phyloP scores from a whole-genome alignment of 192 early-diverging fungal genomes.

The Borealophlyctis nickersoniae region DNA sequence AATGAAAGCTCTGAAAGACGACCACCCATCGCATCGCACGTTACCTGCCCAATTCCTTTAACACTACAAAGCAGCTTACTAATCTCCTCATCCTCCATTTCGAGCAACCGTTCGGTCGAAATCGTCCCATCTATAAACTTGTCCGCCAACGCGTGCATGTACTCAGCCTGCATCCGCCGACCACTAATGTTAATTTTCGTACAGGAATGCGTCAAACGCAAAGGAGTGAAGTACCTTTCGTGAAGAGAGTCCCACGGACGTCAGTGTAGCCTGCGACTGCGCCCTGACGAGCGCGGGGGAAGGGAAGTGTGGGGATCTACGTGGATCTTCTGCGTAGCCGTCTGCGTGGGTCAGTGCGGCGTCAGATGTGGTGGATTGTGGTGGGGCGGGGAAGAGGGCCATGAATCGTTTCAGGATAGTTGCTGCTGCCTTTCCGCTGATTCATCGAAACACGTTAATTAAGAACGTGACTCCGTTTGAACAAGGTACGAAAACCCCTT shows the following conservation, averaged over 20 bases:
- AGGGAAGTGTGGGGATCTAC: constrained; percentile 38
- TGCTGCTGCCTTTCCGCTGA: constrained; percentile 64
- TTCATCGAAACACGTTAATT: neutral
- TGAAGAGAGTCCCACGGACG: constrained; percentile 39
- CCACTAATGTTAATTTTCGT: constrained; percentile 13
- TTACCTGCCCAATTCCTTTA: constrained; percentile 69
- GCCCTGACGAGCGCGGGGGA: constrained; percentile 45
- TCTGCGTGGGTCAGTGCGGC: neutral
- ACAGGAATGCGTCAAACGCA: too few species aligned
- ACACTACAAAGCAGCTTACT: constrained; percentile 51
- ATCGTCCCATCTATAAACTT: constrained; percentile 56
- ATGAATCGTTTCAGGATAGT: constrained; percentile 59
- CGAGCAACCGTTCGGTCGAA: constrained; percentile 36
- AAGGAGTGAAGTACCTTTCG: constrained; percentile 44
- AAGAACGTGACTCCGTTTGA: neutral
- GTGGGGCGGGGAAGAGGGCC: constrained; percentile 48
- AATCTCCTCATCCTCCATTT: constrained; percentile 56
- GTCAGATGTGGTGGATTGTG: neutral
- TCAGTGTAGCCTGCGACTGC: constrained; percentile 23
- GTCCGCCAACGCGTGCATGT: constrained; percentile 59
- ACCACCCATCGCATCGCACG: neutral
- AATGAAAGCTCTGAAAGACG: neutral
- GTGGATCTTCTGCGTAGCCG: neutral
- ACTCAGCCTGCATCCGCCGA: constrained; percentile 47
- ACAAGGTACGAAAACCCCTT: neutral